A percentile compares a stretch with the other conserved stretches of the same genome.
Conservation (phyloP, 2,329 filamentous ascomycete species). For the Thielaviopsis musarum region DNA sequence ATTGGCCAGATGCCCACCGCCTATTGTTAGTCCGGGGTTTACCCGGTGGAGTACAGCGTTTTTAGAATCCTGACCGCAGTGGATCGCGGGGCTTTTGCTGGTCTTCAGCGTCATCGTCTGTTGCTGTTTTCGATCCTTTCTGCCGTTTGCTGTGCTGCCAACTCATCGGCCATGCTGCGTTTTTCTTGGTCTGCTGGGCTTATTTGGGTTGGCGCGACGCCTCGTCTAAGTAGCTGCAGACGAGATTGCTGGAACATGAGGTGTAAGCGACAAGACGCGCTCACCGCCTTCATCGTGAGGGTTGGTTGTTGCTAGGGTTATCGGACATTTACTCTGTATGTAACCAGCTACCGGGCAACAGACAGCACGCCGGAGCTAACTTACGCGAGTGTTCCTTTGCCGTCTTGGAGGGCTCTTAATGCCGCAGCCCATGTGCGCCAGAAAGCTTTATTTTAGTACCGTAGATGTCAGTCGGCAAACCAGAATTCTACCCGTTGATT, state of each 20-base stretch:
- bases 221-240: background rate
- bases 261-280: background rate
- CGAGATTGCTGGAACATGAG: background rate
- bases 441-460: background rate
- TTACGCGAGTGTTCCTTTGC: background rate
- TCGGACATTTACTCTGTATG: background rate
- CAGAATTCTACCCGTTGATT: background rate
- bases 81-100: conserved; percentile 5
- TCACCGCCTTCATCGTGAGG: background rate
- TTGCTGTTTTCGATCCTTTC: background rate
- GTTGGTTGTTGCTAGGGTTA: background rate
- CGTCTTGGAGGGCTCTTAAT: background rate
- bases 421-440: background rate
- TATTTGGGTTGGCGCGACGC: background rate
- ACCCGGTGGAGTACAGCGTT: background rate
- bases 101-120: background rate
- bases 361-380: background rate
- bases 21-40: conserved; percentile 6
- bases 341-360: no score
- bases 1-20: conserved; percentile 11
- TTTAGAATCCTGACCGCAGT: background rate
- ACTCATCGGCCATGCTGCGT: background rate
- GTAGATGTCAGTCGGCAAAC: background rate
- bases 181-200: background rate
- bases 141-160: conserved; percentile 4